Conservation (phyloP, 2,329 filamentous ascomycete species). For the Exophiala phaeomuriformis region DNA sequence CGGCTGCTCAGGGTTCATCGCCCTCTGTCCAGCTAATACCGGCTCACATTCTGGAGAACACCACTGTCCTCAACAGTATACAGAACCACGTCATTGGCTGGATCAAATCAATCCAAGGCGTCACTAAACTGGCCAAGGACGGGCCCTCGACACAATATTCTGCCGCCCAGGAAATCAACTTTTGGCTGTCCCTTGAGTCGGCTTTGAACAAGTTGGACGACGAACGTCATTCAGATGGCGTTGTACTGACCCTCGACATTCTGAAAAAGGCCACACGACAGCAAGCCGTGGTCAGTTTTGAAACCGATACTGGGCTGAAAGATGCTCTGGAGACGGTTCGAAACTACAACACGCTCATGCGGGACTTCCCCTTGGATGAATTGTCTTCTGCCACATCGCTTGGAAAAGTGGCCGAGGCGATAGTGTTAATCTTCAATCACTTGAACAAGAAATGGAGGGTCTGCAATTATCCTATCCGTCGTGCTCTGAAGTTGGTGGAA, state of each 20-base stretch:
- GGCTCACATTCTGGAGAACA: constrained; percentile 69
- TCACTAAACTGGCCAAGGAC: constrained; percentile 89
- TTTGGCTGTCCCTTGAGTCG: constrained; percentile 96
- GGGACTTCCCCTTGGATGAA: constrained; percentile 94
- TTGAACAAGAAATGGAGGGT: constrained; percentile 97
- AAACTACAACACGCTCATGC: constrained; percentile 98
- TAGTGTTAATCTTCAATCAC: constrained; percentile 84
- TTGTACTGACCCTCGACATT: constrained; percentile 85
- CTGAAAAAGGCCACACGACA: constrained; percentile 96
- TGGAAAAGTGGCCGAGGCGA: constrained; percentile 78
- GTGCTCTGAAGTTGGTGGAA: constrained; percentile 89
- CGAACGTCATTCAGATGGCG: constrained; percentile 81
- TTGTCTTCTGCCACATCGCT: constrained; percentile 85
- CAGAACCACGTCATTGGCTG: constrained; percentile 92
- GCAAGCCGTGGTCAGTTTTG: constrained; percentile 94
- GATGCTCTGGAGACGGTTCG: constrained; percentile 94
- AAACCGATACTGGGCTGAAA: constrained; percentile 88
- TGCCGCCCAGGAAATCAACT: constrained; percentile 96
- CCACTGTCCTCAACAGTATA: constrained; percentile 83
- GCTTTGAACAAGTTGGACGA: constrained; percentile 85
- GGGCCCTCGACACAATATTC: constrained; percentile 57
- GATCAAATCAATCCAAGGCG: constrained; percentile 97
- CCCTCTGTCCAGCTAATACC: constrained; percentile 75
- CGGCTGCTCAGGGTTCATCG: constrained; percentile 57
- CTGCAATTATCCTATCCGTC: constrained; percentile 86